Evolutionary conservation across 1,284 basidiomycete genomes (phyloP), one percentile per base, ranked within the genome.

Genomic region (Cronartium ribicola): DNA sequence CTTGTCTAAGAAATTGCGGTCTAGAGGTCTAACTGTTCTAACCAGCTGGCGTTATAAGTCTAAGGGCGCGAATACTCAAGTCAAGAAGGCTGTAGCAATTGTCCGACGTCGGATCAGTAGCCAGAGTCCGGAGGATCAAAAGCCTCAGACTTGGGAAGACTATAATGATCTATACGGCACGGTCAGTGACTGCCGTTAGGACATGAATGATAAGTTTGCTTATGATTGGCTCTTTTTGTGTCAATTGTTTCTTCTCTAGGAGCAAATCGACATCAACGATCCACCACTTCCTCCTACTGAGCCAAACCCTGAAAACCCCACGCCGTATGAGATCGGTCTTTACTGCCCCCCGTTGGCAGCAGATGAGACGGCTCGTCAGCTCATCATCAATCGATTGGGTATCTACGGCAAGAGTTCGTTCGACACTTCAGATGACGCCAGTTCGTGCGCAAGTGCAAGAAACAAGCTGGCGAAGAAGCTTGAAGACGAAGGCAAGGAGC

Each of bases 331-430:
- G 51, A 41, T 69, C 4, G 67, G 75, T n/a, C 59, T 39, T 22
- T 77, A 74, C 36, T n/a, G 51, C 13, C 76, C 78, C 4, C 78
- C 78, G 5, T 61, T 66, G 46, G 77, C 77, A 0, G 43, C 60
- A 10, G 76, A 79, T 75, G 76, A 79, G 64, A 40, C 61, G 3
- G 66, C 67, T 5, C 77, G 79, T 1, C 78, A 79, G 65, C 65
- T 77, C 48, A 76, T 77, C n/a, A 64, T 79, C 72, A 76, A 77
- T 46, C 67, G 78, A 8, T 76, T 79, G 40, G 79, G 77, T 51
- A 43, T 77, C 20, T 78, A 76, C 43, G 77, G 77, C 36, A 67
- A 64, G 48, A 71, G 70, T n/a, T 69, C 59, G 46, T 75, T 55
- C 36, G 72, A 75, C 51, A n/a, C 51, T 10, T 67, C 72, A 3